Evolutionary conservation across 495 filamentous ascomycete genomes (phyloP).

Genomic region (Letharia columbiana): DNA sequence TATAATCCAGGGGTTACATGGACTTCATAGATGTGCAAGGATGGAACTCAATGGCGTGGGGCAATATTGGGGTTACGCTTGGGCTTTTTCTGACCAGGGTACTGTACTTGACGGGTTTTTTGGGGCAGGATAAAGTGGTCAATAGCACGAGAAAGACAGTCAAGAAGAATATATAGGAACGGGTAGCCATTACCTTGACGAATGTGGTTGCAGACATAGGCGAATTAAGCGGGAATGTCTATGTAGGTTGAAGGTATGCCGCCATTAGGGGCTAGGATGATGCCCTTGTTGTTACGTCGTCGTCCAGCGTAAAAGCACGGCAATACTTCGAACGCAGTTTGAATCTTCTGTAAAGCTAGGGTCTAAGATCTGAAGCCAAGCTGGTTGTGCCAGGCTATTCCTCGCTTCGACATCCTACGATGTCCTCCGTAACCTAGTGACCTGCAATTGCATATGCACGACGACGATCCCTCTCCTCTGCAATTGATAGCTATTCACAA

Average conservation of each 20-base stretch:
- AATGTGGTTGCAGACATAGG: neutral
- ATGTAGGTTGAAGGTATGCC: neutral
- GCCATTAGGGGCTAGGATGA: neutral
- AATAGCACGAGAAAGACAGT: constrained; percentile 27
- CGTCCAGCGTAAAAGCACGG: neutral
- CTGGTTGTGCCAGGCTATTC: neutral
- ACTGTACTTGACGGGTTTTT: constrained; percentile 48
- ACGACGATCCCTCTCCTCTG: constrained; percentile 94
- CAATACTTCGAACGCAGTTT: neutral
- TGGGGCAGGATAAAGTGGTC: constrained; percentile 40
- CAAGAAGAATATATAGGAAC: constrained; percentile 6
- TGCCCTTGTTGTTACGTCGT: neutral
- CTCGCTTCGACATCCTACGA: neutral
- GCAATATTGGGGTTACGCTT: constrained; percentile 56
- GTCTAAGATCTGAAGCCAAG: neutral
- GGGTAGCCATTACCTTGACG: neutral
- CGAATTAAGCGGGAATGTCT: neutral
- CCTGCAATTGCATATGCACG: constrained; percentile 67
- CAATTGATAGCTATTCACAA: constrained; percentile 65
- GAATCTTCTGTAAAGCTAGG: neutral
- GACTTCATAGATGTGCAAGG: constrained; percentile 42
- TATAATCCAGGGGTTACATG: constrained; percentile 36
- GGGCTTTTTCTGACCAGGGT: constrained; percentile 49
- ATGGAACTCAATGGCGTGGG: constrained; percentile 68
- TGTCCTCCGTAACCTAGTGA: constrained; percentile 28